phyloP scores from a whole-genome alignment of 257 asterid species.

The Verbascum thapsus region DNA sequence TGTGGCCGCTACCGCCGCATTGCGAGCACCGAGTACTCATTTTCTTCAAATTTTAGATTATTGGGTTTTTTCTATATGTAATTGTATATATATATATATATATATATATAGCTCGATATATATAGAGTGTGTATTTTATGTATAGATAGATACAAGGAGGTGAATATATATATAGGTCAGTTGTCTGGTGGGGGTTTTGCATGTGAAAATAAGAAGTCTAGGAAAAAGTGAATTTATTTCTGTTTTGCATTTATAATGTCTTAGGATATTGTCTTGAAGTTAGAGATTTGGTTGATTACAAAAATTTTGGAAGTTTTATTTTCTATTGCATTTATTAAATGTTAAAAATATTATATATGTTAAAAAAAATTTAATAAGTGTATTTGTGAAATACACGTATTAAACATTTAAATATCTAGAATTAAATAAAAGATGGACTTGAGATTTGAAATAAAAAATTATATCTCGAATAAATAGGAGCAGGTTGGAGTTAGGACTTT shows the following conservation, averaged over 20 bases:
- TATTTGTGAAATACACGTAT: too few species aligned
- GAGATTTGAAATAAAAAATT: too few species aligned
- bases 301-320: too few species aligned
- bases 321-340: too few species aligned
- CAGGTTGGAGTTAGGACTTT: too few species aligned
- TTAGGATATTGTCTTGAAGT: too few species aligned
- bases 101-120: not conserved
- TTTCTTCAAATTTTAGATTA: not conserved
- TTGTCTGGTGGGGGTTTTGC: conserved; percentile 20
- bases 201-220: conserved; percentile 25
- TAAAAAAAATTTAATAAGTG: too few species aligned
- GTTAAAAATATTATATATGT: too few species aligned
- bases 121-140: not conserved
- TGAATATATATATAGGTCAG: conserved; percentile 4
- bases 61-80: not conserved
- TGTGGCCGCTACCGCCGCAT: conserved; percentile 66
- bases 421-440: too few species aligned
- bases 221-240: conserved; percentile 26
- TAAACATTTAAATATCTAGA: too few species aligned
- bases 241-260: conserved; percentile 7
- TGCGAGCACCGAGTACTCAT: conserved; percentile 73
- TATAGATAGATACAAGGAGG: conserved; percentile 18
- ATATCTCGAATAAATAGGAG: too few species aligned
- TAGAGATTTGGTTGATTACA: too few species aligned
- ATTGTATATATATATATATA: not conserved